Base-by-base conservation (phyloP, 208 protist genomes). In the Acanthamoeba sp. region DNA sequence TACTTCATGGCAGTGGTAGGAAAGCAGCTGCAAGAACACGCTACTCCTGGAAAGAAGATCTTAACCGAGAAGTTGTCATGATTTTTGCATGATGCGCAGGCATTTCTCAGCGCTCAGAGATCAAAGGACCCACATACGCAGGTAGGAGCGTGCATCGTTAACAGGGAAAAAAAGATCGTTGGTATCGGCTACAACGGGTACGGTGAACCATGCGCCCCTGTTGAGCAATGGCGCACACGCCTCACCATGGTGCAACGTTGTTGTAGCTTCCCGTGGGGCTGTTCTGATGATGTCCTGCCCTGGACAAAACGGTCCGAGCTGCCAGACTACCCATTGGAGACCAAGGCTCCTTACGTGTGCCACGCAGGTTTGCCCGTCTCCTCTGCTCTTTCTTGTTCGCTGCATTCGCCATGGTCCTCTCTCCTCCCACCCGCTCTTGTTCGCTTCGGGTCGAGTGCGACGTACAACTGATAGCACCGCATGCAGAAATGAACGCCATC, bases 181-280 rank as follows among this genome's bases (percentile, higher is more conserved):
- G 97, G 97, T 1, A 97, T 98, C 50, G 97, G 97, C 40, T 98
- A 98, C 95, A 98, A 98, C 94, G 97, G 97, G 24, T 94, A 73
- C 18, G 27, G 34, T 48, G 2, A 1, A 48, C 32, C 27, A 32
- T 36, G 32, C 38, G 3, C 59, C 27, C 59, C 7, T 32, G 7
- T 9, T 69, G 5, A 34, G 14, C 3, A 34, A 24, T 16, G 6
- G 59, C n/a, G n/a, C n/a, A 24, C 59, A 6, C 14, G 27, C 5
- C 27, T 69, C 6, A 24, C 4, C 27, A 16, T 32, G 3, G 27
- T 45, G 24, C 5, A 7, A 6, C 34, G 2, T n/a, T 5, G 16
- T 85, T 29, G 1, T 9, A 93, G 90, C 32, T 97, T 98, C 91
- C 97, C 97, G 6, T 92, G 40, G 59, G 97, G 97, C 20, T 97